Base-by-base conservation (phyloP, 805 yeast genomes). In the Teunomyces atbi region DNA sequence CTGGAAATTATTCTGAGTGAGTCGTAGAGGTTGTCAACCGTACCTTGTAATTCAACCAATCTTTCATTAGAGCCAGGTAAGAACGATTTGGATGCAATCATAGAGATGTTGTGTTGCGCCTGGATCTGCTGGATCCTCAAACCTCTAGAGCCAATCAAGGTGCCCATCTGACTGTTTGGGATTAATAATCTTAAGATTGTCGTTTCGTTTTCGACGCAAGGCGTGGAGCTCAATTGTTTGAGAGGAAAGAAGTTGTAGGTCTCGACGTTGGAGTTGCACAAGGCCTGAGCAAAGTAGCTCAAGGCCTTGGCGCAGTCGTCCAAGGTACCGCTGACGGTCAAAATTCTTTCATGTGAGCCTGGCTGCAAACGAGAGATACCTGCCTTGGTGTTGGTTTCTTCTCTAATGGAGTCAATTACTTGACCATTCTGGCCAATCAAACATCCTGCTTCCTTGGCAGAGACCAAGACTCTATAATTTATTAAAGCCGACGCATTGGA, bases 361-460 rank as follows among this genome's bases (percentile, higher is more conserved):
- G 83, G 84, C 29, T 83, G 81, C 33, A 86, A 83, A 57, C 84
- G 85, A 11, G 96, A 84, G 39, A 90, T 89, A 13, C 95, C 96
- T 4, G 96, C 96, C 61, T 85, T 87, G 48, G 90, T 89, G 46
- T 78, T 77, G 26, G 92, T 86, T 48, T 78, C 78, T 42, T 81
- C 89, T 53, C 96, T 76, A 40, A 90, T 80, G 29, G 78, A 75
- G 45, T 90, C 86, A 49, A 90, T 89, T 45, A 84, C 84, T 42
- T 77, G 73, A 39, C 97, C 97, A 53, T 81, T 85, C 54, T 86
- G 86, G 45, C 97, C 97, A 56, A 90, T 90, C 51, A 90, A 81
- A 50, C 89, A 86, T 13, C 96, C 96, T 10, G 96, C 91, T 64
- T 90, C 97, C 60, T 84, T 86, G 45, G 90, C 79, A 2, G 94